Conservation (phyloP, 768 basidiomycete genomes). For the Lactarius vividus region DNA sequence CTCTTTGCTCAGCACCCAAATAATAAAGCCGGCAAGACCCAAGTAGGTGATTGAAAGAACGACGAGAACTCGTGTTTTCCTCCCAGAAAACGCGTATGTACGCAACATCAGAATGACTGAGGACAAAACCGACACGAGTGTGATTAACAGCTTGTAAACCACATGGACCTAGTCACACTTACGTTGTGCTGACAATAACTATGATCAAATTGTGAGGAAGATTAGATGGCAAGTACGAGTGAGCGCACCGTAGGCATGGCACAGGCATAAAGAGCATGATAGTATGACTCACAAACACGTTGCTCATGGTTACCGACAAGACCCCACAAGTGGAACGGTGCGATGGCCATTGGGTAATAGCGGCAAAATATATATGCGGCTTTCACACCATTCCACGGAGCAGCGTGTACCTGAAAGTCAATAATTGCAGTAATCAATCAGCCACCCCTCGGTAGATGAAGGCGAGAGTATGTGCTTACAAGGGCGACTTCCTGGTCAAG, state of each 20-base stretch:
- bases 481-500: conserved; percentile 20
- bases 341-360: conserved; percentile 20
- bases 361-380: conserved; percentile 23
- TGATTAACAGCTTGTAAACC: background rate
- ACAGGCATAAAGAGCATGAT: conserved; percentile 18
- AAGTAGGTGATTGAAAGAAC: conserved; percentile 5
- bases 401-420: conserved; percentile 15
- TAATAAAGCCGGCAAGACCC: conserved; percentile 2
- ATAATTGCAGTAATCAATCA: background rate
- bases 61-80: conserved; percentile 5
- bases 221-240: background rate
- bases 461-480: background rate
- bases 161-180: background rate
- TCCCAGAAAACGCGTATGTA: conserved; percentile 24
- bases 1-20: conserved; percentile 14
- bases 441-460: background rate
- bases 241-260: conserved; percentile 17
- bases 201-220: background rate
- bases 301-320: background rate
- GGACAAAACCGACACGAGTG: background rate
- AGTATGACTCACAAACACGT: background rate
- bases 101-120: conserved; percentile 27
- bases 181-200: conserved; percentile 23
- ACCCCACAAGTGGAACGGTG: conserved; percentile 24
- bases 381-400: conserved; percentile 20